Base-by-base conservation (phyloP, 768 basidiomycete genomes). In the Auricularia heimuer region DNA sequence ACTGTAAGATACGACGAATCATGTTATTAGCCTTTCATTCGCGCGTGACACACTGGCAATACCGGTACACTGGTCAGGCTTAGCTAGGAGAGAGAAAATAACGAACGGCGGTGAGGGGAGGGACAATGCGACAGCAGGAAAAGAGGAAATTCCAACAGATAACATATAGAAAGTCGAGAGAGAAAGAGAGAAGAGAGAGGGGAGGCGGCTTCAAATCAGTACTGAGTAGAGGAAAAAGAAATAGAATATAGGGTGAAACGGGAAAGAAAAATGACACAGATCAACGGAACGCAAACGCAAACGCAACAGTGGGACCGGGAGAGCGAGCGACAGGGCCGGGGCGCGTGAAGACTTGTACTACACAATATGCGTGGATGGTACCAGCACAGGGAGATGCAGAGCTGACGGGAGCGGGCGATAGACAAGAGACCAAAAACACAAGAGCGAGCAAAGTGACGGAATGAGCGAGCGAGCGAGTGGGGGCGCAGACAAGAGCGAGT, bases 91-190 rank as follows among this genome's bases (percentile, higher is more conserved):
- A 42, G 39, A 42, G 39, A 42, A 42, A 14, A 42, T 42, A 42
- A 42, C 39, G 39, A 39, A 39, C 39, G 39, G 39, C 39, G 39
- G 68, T 62, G 65, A 65, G 64, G 68, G 64, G 65, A 65, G 64
- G 71, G 71, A 63, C 62, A 65, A 63, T 65, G 69, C 65, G 66
- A 70, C 64, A 66, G 56, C 61, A 45, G 44, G 63, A 65, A 69
- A 64, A 68, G 68, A 69, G 64, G 70, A 69, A 70, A 67, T 70
- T 65, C 60, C 66, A 65, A 67, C 66, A 64, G 70, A 66, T 67
- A 64, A 68, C 64, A 62, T 58, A 70, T 68, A 69, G 60, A 68
- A 68, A 70, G 71, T 67, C 69, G 69, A 71, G 69, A 70, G 64
- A 65, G 68, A 70, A 65, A 69, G 67, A 68, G 68, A 68, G 42